phyloP scores from a whole-genome alignment of 495 filamentous ascomycete genomes.

The Xylaria longipes region DNA sequence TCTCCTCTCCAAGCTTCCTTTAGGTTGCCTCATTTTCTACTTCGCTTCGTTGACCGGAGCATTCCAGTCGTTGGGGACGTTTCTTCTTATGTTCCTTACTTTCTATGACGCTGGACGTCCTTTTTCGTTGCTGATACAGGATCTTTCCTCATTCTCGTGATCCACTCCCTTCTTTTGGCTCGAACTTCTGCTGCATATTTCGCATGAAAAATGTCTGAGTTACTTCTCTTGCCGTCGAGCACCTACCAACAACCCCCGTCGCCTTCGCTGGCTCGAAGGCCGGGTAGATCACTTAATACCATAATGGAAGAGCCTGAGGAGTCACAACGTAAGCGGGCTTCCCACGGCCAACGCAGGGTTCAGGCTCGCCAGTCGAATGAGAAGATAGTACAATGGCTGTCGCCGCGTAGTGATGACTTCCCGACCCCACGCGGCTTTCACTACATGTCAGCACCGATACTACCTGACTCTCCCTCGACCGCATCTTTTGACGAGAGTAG shows the following conservation, averaged over 20 bases:
- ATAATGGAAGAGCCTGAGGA: constrained; percentile 70
- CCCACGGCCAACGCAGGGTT: constrained; percentile 38
- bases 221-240: constrained; percentile 62
- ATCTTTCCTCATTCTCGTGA: constrained; percentile 27
- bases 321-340: constrained; percentile 33
- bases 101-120: constrained; percentile 54
- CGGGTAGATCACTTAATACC: constrained; percentile 77
- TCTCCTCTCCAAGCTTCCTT: constrained; percentile 45
- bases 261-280: constrained; percentile 70
- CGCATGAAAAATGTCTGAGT: constrained; percentile 61
- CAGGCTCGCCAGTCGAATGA: constrained; percentile 53
- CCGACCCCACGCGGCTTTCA: constrained; percentile 64
- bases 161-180: constrained; percentile 26
- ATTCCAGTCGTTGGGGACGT: constrained; percentile 48
- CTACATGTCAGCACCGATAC: constrained; percentile 62
- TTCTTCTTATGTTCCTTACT: constrained; percentile 35
- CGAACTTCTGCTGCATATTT: constrained; percentile 36
- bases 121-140: constrained; percentile 33
- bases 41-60: constrained; percentile 60
- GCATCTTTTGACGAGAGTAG: constrained; percentile 53
- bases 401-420: constrained; percentile 66
- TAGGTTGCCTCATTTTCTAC: constrained; percentile 44
- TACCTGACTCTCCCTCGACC: constrained; percentile 54
- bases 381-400: constrained; percentile 60
- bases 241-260: constrained; percentile 66